Base-by-base conservation (phyloP, 1,139 yeast species). In the Saccharomycopsis phalli region DNA sequence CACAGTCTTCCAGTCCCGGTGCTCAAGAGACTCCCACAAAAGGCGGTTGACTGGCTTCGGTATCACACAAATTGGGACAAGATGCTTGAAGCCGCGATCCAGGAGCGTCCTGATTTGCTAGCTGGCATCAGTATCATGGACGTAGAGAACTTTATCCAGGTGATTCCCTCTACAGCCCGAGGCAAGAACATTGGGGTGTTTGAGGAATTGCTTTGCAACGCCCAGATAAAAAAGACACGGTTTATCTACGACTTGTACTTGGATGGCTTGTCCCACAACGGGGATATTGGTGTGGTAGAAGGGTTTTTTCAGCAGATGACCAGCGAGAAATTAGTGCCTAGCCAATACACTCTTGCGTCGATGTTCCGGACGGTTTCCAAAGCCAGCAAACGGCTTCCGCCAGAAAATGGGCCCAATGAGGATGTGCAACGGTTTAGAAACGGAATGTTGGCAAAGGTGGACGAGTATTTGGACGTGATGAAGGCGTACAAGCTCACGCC, bases 381-480 rank as follows among this genome's bases (percentile, higher is more conserved):
- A 35, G 19, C 40, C 2, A 34, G 37, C 4, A 44, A 38, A 31
- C 17, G 27, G 14, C 30, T 36, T 25, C 29, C 5, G 21, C n/a
- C n/a, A n/a, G 37, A 22, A 14, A 29, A 32, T 13, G 17, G 34
- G 27, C 4, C 62, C 63, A 39, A 50, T 8, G 37, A 38, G 4
- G 46, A 66, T 17, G 32, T 59, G 34, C 55, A 57, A 30, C 47
- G 53, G 39, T 51, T 56, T 45, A 37, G 54, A 51, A 23, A 51
- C 49, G 38, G 56, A 42, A 47, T 62, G 35, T 37, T 53, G 41
- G 46, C 54, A 43, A 57, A 64, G 52, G 61, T 62, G 50, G 52
- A 60, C 33, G 51, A 60, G 4, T 55, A 60, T 25, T 55, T 80
- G 22, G 55, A 58, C 6, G 67, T 67, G 43, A 76, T 83, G 80